Conservation (phyloP, 257 asterid genomes). For the Capsicum chinense region DNA sequence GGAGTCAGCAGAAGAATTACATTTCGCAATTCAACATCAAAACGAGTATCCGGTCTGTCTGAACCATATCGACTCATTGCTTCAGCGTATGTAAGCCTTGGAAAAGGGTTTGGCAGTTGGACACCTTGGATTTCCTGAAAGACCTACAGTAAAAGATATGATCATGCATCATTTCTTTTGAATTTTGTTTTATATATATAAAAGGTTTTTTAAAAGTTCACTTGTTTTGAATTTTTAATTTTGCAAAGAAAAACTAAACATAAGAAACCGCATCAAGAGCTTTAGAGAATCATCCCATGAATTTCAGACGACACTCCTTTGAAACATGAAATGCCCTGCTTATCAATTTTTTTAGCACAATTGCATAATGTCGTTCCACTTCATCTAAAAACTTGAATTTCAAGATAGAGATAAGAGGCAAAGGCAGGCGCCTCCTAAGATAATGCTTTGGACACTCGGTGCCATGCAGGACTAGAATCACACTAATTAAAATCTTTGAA, state of each 20-base stretch:
- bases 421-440: conserved; percentile 5
- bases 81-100: conserved; percentile 91
- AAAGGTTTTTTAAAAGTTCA: conserved; percentile 11
- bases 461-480: background rate
- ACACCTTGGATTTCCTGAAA: conserved; percentile 80
- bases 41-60: conserved; percentile 90
- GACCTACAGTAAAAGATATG: conserved; percentile 57
- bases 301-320: conserved; percentile 3
- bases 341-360: background rate
- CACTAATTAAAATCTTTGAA: conserved; percentile 3
- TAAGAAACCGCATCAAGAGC: background rate
- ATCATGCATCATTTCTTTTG: conserved; percentile 29
- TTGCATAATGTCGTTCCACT: background rate
- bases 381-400: background rate
- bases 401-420: conserved; percentile 19
- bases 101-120: conserved; percentile 87
- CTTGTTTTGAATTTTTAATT: background rate
- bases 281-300: conserved; percentile 15
- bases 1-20: conserved; percentile 48
- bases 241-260: background rate
- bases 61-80: conserved; percentile 91
- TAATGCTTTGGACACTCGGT: background rate
- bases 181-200: conserved; percentile 22
- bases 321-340: background rate
- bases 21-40: conserved; percentile 79